phyloP scores from a whole-genome alignment of 306 rosid genomes.

The Cucurbita pepo region DNA sequence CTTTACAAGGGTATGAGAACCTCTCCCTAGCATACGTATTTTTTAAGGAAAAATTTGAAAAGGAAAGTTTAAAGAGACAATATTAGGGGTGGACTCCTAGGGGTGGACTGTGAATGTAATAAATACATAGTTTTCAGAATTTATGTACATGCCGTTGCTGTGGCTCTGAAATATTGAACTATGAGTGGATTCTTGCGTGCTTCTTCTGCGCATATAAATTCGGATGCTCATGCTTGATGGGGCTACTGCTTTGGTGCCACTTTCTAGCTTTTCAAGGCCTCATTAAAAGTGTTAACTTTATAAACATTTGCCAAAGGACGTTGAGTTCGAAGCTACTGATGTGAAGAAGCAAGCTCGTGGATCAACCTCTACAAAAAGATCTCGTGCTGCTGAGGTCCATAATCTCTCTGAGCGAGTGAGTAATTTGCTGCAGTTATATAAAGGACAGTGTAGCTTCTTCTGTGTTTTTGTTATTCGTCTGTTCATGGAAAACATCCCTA shows the following conservation, averaged over 20 bases:
- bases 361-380: slow-evolving; percentile 40
- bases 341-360: slow-evolving; percentile 36
- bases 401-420: slow-evolving; percentile 88
- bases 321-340: slow-evolving; percentile 33
- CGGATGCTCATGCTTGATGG: neutral
- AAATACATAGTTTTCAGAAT: neutral
- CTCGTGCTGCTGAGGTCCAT: slow-evolving; percentile 81
- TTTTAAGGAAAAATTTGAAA: no score
- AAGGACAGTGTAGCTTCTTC: neutral
- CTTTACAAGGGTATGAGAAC: no score
- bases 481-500: neutral
- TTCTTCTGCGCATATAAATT: neutral
- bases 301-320: slow-evolving; percentile 27
- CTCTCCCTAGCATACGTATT: no score
- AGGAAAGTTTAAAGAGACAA: no score
- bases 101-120: no score
- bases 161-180: neutral
- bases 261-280: neutral
- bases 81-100: no score
- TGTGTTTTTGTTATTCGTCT: neutral
- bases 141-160: neutral
- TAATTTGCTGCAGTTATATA: neutral
- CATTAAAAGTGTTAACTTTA: neutral
- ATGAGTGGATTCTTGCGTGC: neutral
- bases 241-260: neutral